Base-by-base conservation (phyloP, 2,329 filamentous ascomycete species). In the Cladosporium sp. region DNA sequence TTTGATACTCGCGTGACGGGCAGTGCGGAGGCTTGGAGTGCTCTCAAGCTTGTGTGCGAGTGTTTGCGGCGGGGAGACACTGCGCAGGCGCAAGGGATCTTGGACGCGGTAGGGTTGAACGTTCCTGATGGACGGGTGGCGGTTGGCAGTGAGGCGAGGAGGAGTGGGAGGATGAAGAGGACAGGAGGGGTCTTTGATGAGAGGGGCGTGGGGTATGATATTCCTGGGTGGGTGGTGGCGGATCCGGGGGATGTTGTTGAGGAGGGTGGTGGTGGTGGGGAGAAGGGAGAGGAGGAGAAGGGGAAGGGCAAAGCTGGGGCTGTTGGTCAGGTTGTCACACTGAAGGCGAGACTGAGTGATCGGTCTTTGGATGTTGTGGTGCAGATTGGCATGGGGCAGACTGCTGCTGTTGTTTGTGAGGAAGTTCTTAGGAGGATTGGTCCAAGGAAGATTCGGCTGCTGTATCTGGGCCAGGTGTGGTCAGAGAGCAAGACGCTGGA, bases 1-100 rank as follows among this genome's bases (percentile, higher is more conserved):
- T 97, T 96, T 74, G 92, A 97, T 61, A 97, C 92, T 1, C 80
- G 91, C 49, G 90, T 95, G 15, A 89, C 88, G 0, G 91, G 91
- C 2, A 82, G 85, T 3, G 69, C 81, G 4, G 90, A 96, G 73
- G 82, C 94, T 25, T 97, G 93, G 93, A 84, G 84, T 65, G 87
- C 89, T 0, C 73, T 97, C 14, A 82, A 82, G 47, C 78, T 85
- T 1, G 88, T 87, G 0, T 79, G 91, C 17, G 83, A 88, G 61
- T 76, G 89, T 6, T 72, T 96, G 61, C 88, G 88, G 76, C 66
- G 70, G 0, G 79, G 76, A 0, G 70, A 77, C 30, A 64, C 79
- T 38, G 70, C 69, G 36, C 73, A 75, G 49, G 92, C 92, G 6
- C 92, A 97, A 76, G 84, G 82, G 58, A 88, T 97, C 59, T 76